Evolutionary conservation across 179 eudicot genomes (phyloP), one percentile per base, ranked within the genome.

Genomic region (Gypsophila paniculata): DNA sequence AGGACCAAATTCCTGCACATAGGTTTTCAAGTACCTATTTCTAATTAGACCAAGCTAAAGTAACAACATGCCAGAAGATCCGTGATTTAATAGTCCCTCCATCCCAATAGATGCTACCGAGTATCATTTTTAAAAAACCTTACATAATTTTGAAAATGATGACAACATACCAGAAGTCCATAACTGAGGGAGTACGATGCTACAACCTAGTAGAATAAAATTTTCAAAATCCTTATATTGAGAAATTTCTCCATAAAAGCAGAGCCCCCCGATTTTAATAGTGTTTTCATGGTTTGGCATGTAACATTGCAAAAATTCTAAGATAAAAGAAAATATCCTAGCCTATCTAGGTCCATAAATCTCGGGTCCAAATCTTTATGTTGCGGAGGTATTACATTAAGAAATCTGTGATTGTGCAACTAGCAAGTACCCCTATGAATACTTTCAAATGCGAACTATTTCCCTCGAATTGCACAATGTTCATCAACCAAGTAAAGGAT

Each of bases 1-100:
- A 55, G 78, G 38, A 72, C 85, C 88, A 80, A 80, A 80, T 81
- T 91, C 99, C 99, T 94, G 92, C 86, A 71, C 11, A 75, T 67
- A 78, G 66, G 76, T 68, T 74, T 70, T 54, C 39, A 67, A 17
- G 72, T 48, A 66, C 77, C 71, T 74, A 49, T 32, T 63, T 17
- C 53, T 70, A 19, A 10, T 67, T 17, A 21, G 57, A 26, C 11
- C 70, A 69, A 10, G 2, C 17, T 55, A 49, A 29, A 51, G 55
- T 8, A 62, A 44, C 57, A 68, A 54, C 25, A 1, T 12, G 10
- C 61, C 25, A 58, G 0, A 58, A 53, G 18, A 53, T 17, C 44
- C 44, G 8, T 5, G 6, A 39, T 46, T 13, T 46, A 46, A 46
- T 42, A 42, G 10, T 42, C 6, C 46, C 8, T 42, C 46, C 46